A percentile compares a stretch with the other conserved stretches of the same genome.
Conservation (phyloP, 1,284 basidiomycete genomes). For the Tilletia horrida region DNA sequence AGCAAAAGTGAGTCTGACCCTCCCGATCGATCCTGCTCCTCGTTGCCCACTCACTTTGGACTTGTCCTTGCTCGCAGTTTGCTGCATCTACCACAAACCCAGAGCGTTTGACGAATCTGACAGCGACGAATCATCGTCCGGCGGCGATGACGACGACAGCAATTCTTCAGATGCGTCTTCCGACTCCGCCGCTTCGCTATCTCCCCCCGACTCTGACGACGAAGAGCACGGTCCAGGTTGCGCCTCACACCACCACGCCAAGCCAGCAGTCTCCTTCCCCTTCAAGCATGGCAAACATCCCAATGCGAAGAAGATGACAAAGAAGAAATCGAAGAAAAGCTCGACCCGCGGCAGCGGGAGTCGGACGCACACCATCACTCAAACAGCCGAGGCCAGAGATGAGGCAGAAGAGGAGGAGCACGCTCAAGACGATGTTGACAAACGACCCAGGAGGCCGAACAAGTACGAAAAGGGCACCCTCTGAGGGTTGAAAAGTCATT, state of each 20-base stretch:
- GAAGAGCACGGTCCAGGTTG: background rate
- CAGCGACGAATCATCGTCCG: slow-evolving; percentile 22
- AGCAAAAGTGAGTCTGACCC: slow-evolving; percentile 42
- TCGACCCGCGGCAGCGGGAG: background rate
- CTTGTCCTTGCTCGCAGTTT: slow-evolving; percentile 29
- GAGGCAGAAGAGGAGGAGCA: slow-evolving; percentile 6
- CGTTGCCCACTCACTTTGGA: background rate
- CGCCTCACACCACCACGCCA: background rate
- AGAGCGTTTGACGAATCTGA: slow-evolving; percentile 48
- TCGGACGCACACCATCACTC: slow-evolving; percentile 5
- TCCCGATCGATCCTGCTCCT: background rate
- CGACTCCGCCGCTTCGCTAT: background rate
- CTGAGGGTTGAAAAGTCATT: background rate
- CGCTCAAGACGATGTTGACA: background rate
- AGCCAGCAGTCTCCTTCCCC: background rate
- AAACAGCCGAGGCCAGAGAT: background rate
- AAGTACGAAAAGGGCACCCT: slow-evolving; percentile 12
- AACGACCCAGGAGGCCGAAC: background rate
- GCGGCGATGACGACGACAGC: slow-evolving; percentile 8
- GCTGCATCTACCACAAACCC: slow-evolving; percentile 53
- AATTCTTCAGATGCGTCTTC: background rate
- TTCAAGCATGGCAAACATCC: slow-evolving; percentile 17
- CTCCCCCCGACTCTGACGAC: slow-evolving; percentile 1
- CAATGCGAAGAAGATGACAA: slow-evolving; percentile 8
- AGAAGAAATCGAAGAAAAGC: background rate